These are phyloP conservation scores for Boletus rubescentipes DNA, from an alignment of 768 basidiomycete species.

Conservation along the genomic window DNA sequence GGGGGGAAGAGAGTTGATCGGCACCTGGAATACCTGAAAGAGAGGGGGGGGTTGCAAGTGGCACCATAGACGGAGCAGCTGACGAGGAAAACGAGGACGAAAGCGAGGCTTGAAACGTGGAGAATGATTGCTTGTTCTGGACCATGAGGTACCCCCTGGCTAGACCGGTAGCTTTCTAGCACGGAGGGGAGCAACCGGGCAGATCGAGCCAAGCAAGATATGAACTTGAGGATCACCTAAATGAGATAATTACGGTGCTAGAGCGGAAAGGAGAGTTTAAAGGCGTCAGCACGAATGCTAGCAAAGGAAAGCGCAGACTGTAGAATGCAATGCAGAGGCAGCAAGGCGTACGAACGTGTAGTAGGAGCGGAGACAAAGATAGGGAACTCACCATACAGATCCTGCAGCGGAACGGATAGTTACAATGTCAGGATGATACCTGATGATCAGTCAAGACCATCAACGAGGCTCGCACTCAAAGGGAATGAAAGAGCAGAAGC, in stretches of 20 bases:
- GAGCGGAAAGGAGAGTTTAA: conserved; percentile 11
- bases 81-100: conserved; percentile 48
- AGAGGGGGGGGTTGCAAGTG: conserved; percentile 36
- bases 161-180: conserved; percentile 20
- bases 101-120: conserved; percentile 41
- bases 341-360: conserved; percentile 25
- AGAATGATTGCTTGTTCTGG: conserved; percentile 38
- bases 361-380: conserved; percentile 1
- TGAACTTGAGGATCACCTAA: conserved; percentile 27
- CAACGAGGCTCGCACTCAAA: conserved; percentile 10
- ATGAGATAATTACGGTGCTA: conserved; percentile 32
- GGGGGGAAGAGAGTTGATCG: conserved; percentile 42
- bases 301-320: conserved; percentile 7
- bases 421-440: conserved; percentile 2
- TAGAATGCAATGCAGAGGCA: conserved; percentile 24
- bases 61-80: conserved; percentile 40
- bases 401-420: conserved; percentile 7
- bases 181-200: conserved; percentile 13
- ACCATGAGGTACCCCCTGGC: conserved; percentile 26
- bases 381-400: conserved; percentile 27
- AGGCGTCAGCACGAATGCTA: conserved; percentile 16
- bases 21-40: conserved; percentile 41
- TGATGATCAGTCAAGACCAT: conserved; percentile 30
- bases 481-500: conserved; percentile 14
- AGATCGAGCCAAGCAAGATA: conserved; percentile 26